Evolutionary conservation across 345 rosid genomes (phyloP).

Genomic region (Camelina sativa): DNA sequence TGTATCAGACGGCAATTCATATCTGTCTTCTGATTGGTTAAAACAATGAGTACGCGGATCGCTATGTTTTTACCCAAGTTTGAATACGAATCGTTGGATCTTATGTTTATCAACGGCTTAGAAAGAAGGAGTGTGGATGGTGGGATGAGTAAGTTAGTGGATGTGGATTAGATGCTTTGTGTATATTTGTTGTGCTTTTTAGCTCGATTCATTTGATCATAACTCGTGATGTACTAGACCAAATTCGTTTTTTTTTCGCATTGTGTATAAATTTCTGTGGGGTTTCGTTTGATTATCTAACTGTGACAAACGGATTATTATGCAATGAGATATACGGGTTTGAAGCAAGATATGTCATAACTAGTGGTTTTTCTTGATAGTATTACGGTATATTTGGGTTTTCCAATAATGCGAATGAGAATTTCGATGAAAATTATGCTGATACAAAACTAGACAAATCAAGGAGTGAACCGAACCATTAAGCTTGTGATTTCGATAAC

Average conservation of each 20-base stretch:
- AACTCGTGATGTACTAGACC: slow-evolving; percentile 38
- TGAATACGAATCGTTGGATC: slow-evolving; percentile 68
- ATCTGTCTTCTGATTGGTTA: slow-evolving; percentile 59
- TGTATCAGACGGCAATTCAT: slow-evolving; percentile 42
- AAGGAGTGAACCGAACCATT: slow-evolving; percentile 21
- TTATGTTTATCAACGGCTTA: slow-evolving; percentile 51
- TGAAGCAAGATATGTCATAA: slow-evolving; percentile 58
- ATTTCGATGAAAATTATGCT: neutral
- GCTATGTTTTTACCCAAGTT: slow-evolving; percentile 36
- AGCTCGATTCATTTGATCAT: slow-evolving; percentile 47
- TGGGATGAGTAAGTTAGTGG: slow-evolving; percentile 23
- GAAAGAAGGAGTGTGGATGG: neutral
- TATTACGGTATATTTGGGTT: slow-evolving; percentile 33
- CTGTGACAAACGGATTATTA: neutral
- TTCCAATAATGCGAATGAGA: neutral
- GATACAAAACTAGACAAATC: neutral
- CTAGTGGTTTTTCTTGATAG: slow-evolving; percentile 54
- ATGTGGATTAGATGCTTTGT: slow-evolving; percentile 39
- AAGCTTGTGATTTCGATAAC: neutral
- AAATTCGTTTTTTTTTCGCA: slow-evolving; percentile 45
- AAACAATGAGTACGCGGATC: slow-evolving; percentile 57
- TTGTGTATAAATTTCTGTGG: slow-evolving; percentile 47
- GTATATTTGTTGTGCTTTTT: slow-evolving; percentile 70
- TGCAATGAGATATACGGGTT: slow-evolving; percentile 40
- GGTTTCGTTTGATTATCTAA: slow-evolving; percentile 50